Percentiles rank a stretch among this genome's conserved stretches.
These are phyloP conservation scores for Rhizopus stolonifer DNA, from an alignment of 371 early-diverging fungal genomes.

Conservation along the genomic window DNA sequence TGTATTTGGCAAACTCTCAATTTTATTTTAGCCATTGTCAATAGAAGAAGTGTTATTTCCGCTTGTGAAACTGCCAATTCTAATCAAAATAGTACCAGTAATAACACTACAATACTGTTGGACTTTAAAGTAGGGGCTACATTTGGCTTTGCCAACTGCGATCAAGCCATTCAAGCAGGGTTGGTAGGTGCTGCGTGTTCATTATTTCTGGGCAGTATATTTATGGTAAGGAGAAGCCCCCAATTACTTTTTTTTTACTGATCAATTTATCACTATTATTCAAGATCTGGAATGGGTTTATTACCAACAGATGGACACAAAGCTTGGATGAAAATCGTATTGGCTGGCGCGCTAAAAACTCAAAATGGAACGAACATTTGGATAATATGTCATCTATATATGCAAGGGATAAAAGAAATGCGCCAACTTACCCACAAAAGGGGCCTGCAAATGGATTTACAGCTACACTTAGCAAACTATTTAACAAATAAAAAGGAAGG, in stretches of 20 bases:
- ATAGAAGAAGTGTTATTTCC: conserved; percentile 27
- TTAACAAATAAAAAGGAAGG: neutral
- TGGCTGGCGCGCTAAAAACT: conserved; percentile 35
- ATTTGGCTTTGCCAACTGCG: conserved; percentile 43
- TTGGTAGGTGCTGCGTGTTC: conserved; percentile 37
- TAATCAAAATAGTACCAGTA: conserved; percentile 12
- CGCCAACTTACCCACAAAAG: conserved; percentile 33
- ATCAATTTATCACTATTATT: neutral
- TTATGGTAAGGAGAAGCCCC: conserved; percentile 23
- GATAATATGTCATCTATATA: conserved; percentile 37
- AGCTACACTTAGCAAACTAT: neutral
- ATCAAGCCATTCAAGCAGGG: conserved; percentile 45
- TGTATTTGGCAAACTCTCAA: conserved; percentile 37
- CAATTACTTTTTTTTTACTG: neutral
- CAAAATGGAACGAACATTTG: conserved; percentile 43
- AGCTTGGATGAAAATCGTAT: conserved; percentile 9
- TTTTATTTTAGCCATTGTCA: conserved; percentile 38
- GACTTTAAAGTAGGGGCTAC: conserved; percentile 42
- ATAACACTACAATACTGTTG: conserved; percentile 31
- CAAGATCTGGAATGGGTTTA: conserved; percentile 22
- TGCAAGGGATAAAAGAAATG: conserved; percentile 25
- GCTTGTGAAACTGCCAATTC: conserved; percentile 34
- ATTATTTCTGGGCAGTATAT: conserved; percentile 38
- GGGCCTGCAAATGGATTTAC: neutral
- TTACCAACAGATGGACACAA: conserved; percentile 12